Percentiles rank a stretch among this genome's conserved stretches.
These are phyloP conservation scores for Sugiyamaella castrensis DNA, from an alignment of 1,139 yeast genomes.

Conservation along the genomic window DNA sequence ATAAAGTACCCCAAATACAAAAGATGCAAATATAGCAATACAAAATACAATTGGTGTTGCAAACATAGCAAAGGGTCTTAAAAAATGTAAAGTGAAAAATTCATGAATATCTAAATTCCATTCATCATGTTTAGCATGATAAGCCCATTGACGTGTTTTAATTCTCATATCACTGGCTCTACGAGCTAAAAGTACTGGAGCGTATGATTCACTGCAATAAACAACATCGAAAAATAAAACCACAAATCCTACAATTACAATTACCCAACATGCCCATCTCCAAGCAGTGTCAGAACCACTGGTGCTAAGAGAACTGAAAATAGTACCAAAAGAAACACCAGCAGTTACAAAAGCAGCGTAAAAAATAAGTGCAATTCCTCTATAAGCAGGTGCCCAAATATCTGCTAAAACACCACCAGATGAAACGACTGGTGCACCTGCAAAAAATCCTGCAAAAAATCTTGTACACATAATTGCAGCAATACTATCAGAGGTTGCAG, in stretches of 20 bases:
- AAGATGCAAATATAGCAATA: conserved; percentile 45
- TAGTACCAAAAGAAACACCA: conserved; percentile 73
- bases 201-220: conserved; percentile 69
- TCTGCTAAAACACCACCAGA: conserved; percentile 81
- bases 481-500: conserved; percentile 43
- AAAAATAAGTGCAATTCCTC: conserved; percentile 69
- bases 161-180: conserved; percentile 57
- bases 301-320: conserved; percentile 62
- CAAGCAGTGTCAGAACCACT: conserved; percentile 48
- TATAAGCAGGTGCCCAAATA: conserved; percentile 55
- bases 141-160: conserved; percentile 54
- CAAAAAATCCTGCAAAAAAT: conserved; percentile 68
- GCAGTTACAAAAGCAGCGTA: conserved; percentile 67
- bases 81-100: conserved; percentile 41
- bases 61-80: conserved; percentile 47
- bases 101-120: conserved; percentile 41
- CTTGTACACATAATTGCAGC: conserved; percentile 64
- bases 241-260: conserved; percentile 61
- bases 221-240: conserved; percentile 47
- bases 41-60: conserved; percentile 45
- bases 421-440: conserved; percentile 70
- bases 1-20: conserved; percentile 47
- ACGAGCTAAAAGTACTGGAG: conserved; percentile 57
- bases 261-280: conserved; percentile 63
- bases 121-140: conserved; percentile 45